Evolutionary conservation across 1,139 yeast genomes (phyloP).

Genomic region (Hansenula sp.): DNA sequence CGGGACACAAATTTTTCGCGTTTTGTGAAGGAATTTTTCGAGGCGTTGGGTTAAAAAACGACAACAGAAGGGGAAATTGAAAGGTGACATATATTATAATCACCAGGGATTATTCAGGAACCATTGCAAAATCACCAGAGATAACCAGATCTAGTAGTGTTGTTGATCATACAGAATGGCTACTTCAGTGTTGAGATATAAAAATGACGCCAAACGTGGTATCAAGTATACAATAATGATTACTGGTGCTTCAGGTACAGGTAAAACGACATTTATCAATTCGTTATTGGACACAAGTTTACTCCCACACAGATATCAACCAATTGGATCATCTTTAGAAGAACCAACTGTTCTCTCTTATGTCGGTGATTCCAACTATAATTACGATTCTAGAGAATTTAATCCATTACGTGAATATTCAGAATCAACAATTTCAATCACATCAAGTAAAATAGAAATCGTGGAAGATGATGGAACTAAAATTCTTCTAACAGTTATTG

Average conservation of each 20-base stretch:
- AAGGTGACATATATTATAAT: no score
- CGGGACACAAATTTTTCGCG: slow-evolving; percentile 1
- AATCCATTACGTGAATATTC: slow-evolving; percentile 37
- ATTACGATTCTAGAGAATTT: slow-evolving; percentile 36
- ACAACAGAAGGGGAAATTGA: no score
- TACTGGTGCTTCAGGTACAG: slow-evolving; percentile 73
- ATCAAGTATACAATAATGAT: slow-evolving; percentile 77
- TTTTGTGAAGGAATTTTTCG: background rate
- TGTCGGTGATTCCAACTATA: slow-evolving; percentile 30
- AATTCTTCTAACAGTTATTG: slow-evolving; percentile 57
- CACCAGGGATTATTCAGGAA: no score
- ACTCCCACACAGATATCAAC: slow-evolving; percentile 53
- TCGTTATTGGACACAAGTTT: slow-evolving; percentile 63
- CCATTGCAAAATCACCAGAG: background rate
- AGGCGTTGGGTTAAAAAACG: background rate
- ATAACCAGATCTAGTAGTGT: background rate
- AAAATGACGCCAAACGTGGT: slow-evolving; percentile 80
- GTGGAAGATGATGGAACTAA: slow-evolving; percentile 56
- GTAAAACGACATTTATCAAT: slow-evolving; percentile 80
- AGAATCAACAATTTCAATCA: slow-evolving; percentile 56
- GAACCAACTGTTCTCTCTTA: slow-evolving; percentile 29
- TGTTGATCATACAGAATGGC: no score
- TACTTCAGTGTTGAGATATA: slow-evolving; percentile 44
- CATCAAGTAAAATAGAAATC: slow-evolving; percentile 62
- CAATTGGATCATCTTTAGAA: slow-evolving; percentile 20